Base-by-base conservation (phyloP, 2,329 filamentous ascomycete species). In the Hymenoscyphus infarciens region DNA sequence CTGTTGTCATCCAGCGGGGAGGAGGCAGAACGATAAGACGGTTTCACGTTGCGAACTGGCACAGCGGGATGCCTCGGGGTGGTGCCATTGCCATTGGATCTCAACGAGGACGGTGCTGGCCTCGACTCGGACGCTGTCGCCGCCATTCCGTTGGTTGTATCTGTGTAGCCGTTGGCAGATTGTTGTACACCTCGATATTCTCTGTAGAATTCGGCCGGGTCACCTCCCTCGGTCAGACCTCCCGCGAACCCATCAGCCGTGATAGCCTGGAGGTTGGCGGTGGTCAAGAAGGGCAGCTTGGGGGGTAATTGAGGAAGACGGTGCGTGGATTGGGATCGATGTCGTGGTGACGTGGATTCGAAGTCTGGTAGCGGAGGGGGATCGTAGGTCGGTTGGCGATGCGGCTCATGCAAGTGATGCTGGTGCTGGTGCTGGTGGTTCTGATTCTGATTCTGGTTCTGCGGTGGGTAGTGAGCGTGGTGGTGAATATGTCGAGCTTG, bases 1-100 rank as follows among this genome's bases (percentile, higher is more conserved):
- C 68, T 79, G 69, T 80, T 79, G 69, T 80, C 66, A 42, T 74
- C 82, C 58, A 82, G 72, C 45, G 85, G 83, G 68, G 80, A 83
- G 53, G 85, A 87, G 60, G 78, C 81, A 29, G 85, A 85, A 63
- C 85, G 83, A 56, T 69, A 69, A 63, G 77, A 70, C 53, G 79
- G 73, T 63, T 80, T 81, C 57, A 76, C 76, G 61, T 73, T 75
- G 67, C 78, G 78, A 65, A 70, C 64, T 61, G 78, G 75, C 61
- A 77, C 71, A 39, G 76, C 71, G 66, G 80, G 76, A 68, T 81
- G 78, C 71, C 79, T 85, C 35, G 81, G 75, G 56, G 79, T 78
- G 52, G 78, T 75, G 68, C 78, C 80, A 74, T 81, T 81, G 68
- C 80, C 78, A 73, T 81, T 83, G 60, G 82, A 79, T 71, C 80